phyloP scores from a whole-genome alignment of 305 asterid species.

The Salvia sclarea region DNA sequence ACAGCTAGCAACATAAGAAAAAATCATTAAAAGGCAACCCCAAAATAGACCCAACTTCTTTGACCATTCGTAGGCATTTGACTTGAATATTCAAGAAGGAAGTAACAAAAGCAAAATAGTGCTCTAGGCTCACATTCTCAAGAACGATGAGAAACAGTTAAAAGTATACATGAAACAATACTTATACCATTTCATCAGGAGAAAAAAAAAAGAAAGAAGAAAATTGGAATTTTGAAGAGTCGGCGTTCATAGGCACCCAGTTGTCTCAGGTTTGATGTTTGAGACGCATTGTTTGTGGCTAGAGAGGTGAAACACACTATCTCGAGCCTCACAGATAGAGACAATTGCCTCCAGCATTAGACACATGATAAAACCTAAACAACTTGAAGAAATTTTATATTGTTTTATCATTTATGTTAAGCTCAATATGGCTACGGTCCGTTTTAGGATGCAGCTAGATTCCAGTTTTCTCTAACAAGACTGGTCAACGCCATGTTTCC shows the following conservation, averaged over 20 bases:
- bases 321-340: neutral
- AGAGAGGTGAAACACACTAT: neutral
- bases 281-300: neutral
- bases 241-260: neutral
- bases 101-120: too few relatives aligned
- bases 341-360: neutral
- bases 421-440: neutral
- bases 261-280: too few relatives aligned
- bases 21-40: neutral
- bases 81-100: neutral
- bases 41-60: neutral
- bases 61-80: neutral
- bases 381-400: too few relatives aligned
- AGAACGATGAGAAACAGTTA: too few relatives aligned
- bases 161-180: too few relatives aligned
- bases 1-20: neutral
- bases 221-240: too few relatives aligned
- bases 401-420: too few relatives aligned
- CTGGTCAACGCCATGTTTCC: neutral
- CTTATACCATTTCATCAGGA: neutral
- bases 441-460: neutral
- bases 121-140: too few relatives aligned
- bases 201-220: too few relatives aligned
- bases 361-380: neutral
- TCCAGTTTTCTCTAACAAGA: neutral